Conservation (phyloP, 106 monocot genomes). For the Dendrobium catenatum region DNA sequence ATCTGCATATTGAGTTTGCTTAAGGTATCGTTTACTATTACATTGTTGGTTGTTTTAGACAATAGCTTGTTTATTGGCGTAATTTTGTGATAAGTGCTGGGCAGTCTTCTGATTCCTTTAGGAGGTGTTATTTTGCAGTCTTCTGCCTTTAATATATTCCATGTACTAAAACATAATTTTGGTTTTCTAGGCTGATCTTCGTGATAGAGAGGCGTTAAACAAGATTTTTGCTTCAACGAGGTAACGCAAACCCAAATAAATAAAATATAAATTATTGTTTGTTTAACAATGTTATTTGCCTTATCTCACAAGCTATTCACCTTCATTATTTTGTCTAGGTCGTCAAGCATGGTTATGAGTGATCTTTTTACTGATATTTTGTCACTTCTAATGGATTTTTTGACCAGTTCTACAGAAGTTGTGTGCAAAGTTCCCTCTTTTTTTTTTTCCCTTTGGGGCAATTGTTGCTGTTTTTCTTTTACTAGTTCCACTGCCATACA, state of each 20-base stretch:
- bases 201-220: constrained; percentile 52
- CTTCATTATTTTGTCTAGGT: background rate
- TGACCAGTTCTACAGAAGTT: too few species aligned
- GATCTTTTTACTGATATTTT: background rate
- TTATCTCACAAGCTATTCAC: too few species aligned
- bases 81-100: too few species aligned
- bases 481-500: too few species aligned
- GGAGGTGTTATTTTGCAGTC: too few species aligned
- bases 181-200: constrained; percentile 61
- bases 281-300: background rate
- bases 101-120: too few species aligned
- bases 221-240: constrained; percentile 52
- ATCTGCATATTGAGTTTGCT: too few species aligned
- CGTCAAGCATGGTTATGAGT: background rate
- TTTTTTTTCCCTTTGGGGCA: too few species aligned
- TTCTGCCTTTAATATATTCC: background rate
- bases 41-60: background rate
- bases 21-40: too few species aligned
- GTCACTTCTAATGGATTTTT: background rate
- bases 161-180: background rate
- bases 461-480: too few species aligned
- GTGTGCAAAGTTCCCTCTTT: too few species aligned
- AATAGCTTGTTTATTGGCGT: too few species aligned
- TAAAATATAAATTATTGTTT: background rate
- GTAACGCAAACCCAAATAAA: constrained; percentile 11